Evolutionary conservation across 495 filamentous ascomycete genomes (phyloP).

Genomic region (Hyaloscypha variabilis): DNA sequence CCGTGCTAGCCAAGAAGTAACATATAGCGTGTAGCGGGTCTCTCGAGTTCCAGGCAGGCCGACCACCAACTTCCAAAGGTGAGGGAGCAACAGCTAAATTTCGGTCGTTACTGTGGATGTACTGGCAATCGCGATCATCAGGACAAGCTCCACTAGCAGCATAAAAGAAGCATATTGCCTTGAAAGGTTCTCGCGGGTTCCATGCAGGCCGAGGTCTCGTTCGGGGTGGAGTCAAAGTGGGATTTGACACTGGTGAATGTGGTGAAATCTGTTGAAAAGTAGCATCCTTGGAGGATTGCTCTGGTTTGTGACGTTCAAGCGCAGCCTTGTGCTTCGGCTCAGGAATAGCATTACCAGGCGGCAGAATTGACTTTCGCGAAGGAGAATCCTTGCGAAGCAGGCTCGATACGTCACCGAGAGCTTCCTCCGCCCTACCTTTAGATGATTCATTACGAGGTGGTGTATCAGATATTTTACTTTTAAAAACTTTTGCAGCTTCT

Average conservation of each 20-base stretch:
- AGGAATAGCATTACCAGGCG: neutral
- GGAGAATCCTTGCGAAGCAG: neutral
- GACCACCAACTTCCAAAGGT: neutral
- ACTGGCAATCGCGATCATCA: neutral
- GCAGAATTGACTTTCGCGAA: neutral
- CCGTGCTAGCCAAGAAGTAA: slow-evolving; percentile 11
- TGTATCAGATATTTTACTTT: too few species aligned
- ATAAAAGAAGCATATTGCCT: slow-evolving; percentile 24
- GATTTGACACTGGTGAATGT: neutral
- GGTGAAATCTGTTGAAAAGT: neutral
- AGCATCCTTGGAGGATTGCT: too few species aligned
- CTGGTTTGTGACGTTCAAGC: neutral
- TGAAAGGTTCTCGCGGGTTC: slow-evolving; percentile 11
- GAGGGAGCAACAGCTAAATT: slow-evolving; percentile 16
- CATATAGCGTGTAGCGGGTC: slow-evolving; percentile 19
- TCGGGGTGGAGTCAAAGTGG: neutral
- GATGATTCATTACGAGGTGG: neutral
- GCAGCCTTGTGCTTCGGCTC: neutral
- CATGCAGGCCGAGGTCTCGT: slow-evolving; percentile 1
- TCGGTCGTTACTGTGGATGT: slow-evolving; percentile 13
- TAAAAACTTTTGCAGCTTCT: neutral
- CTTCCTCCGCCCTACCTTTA: neutral
- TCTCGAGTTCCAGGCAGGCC: slow-evolving; percentile 13
- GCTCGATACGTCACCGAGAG: neutral
- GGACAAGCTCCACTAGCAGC: neutral